Evolutionary conservation across 2,329 filamentous ascomycete genomes (phyloP).

Genomic region (Calonectria pauciramosa): DNA sequence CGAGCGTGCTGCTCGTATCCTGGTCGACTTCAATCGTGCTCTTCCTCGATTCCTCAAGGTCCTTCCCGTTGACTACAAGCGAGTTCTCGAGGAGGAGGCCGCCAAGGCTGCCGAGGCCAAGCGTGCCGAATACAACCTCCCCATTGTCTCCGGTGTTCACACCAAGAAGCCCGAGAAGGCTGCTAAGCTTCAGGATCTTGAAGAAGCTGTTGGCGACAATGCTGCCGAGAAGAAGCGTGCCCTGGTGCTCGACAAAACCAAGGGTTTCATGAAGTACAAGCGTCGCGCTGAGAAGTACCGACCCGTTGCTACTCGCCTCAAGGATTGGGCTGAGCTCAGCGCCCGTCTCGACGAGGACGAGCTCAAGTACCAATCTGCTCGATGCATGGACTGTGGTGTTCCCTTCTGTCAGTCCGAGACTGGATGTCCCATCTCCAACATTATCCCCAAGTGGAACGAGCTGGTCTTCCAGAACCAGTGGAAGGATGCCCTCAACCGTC

Average conservation of each 20-base stretch:
- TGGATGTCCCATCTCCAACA: slow-evolving; percentile 96
- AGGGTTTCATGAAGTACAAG: slow-evolving; percentile 97
- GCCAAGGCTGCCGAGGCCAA: slow-evolving; percentile 88
- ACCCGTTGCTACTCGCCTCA: slow-evolving; percentile 83
- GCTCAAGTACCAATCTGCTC: slow-evolving; percentile 95
- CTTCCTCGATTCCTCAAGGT: slow-evolving; percentile 94
- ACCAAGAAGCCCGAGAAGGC: slow-evolving; percentile 77
- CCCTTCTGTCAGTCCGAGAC: slow-evolving; percentile 98
- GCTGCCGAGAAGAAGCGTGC: slow-evolving; percentile 91
- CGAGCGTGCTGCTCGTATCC: slow-evolving; percentile 90
- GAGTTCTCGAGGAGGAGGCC: slow-evolving; percentile 87
- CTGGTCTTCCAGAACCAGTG: slow-evolving; percentile 83
- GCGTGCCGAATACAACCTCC: slow-evolving; percentile 85
- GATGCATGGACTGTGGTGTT: slow-evolving; percentile 99
- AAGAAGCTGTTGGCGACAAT: slow-evolving; percentile 88
- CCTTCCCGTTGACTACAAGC: slow-evolving; percentile 95
- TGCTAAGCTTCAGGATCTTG: slow-evolving; percentile 84
- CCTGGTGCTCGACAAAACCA: slow-evolving; percentile 96
- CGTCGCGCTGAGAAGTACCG: slow-evolving; percentile 95
- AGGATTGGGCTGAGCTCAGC: slow-evolving; percentile 94
- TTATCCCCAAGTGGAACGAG: slow-evolving; percentile 98
- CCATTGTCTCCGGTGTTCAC: slow-evolving; percentile 77
- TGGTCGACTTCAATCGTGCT: slow-evolving; percentile 95
- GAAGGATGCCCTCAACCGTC: slow-evolving; percentile 90
- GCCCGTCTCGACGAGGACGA: slow-evolving; percentile 92